These are phyloP conservation scores for Hypoxylon fragiforme DNA, from an alignment of 495 filamentous ascomycete genomes.

Conservation along the genomic window DNA sequence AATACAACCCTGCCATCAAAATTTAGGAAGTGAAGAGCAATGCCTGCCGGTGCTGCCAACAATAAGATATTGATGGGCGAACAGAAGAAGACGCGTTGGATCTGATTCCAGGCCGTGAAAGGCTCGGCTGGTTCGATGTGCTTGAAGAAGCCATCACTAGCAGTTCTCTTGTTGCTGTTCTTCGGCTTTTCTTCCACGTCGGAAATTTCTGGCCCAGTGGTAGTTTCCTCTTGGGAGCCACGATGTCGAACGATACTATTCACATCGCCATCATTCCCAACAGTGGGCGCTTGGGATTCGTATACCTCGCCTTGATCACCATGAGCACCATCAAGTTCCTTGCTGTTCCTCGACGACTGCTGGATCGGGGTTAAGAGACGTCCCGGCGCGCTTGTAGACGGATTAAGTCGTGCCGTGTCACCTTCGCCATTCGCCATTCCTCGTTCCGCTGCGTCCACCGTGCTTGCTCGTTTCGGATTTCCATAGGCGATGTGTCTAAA, in stretches of 20 bases:
- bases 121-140: constrained; percentile 48
- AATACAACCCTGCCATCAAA: constrained; percentile 67
- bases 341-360: constrained; percentile 21
- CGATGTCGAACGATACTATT: constrained; percentile 16
- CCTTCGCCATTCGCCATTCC: constrained; percentile 7
- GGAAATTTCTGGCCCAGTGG: constrained; percentile 1
- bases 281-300: constrained; percentile 34
- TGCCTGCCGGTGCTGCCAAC: constrained; percentile 77
- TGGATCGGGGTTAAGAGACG: constrained; percentile 24
- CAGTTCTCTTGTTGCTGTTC: constrained; percentile 43
- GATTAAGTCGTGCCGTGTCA: constrained; percentile 17
- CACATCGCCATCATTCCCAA: constrained; percentile 11
- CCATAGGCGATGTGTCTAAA: constrained; percentile 39
- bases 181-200: constrained; percentile 38
- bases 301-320: constrained; percentile 21
- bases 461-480: constrained; percentile 27
- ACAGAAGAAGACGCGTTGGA: constrained; percentile 70
- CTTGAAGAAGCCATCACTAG: constrained; percentile 41
- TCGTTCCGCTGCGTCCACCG: constrained; percentile 30
- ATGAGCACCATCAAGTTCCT: constrained; percentile 18
- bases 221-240: constrained; percentile 1
- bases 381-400: constrained; percentile 29
- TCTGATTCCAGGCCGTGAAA: constrained; percentile 70
- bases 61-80: constrained; percentile 85
- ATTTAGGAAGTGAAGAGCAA: constrained; percentile 67